Conservation (phyloP, 768 basidiomycete species). For the Rhodocollybia butyracea region DNA sequence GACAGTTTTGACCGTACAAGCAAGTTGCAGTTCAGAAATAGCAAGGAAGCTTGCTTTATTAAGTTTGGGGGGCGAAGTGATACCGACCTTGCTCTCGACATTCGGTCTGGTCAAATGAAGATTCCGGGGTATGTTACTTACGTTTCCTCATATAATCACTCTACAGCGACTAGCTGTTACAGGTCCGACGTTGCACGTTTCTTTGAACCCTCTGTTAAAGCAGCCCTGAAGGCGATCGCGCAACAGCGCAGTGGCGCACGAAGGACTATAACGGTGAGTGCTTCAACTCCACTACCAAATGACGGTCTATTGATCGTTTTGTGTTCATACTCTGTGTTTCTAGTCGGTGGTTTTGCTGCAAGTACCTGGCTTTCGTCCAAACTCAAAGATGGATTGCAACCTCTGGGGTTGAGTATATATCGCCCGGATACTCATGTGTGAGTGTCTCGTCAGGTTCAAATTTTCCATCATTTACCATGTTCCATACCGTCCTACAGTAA, state of each 20-base stretch:
- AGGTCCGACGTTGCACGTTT: conserved; percentile 31
- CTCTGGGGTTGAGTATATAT: conserved; percentile 27
- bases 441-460: conserved; percentile 14
- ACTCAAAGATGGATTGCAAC: conserved; percentile 34
- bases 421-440: conserved; percentile 47
- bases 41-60: conserved; percentile 33
- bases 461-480: conserved; percentile 5
- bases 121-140: conserved; percentile 29
- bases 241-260: conserved; percentile 27
- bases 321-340: conserved; percentile 33
- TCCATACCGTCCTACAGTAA: conserved; percentile 21
- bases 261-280: conserved; percentile 28
- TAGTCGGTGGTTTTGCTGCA: conserved; percentile 53
- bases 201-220: conserved; percentile 40
- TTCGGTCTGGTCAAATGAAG: conserved; percentile 36
- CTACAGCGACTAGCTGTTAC: neutral
- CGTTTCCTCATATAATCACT: neutral
- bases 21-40: conserved; percentile 42
- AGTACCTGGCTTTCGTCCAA: conserved; percentile 45
- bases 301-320: neutral
- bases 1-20: conserved; percentile 35
- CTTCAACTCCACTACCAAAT: neutral
- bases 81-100: conserved; percentile 33
- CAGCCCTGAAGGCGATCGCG: conserved; percentile 32
- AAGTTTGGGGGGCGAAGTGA: conserved; percentile 39